Evolutionary conservation across 441 rosid species (phyloP).

Genomic region (Aleurites moluccanus): DNA sequence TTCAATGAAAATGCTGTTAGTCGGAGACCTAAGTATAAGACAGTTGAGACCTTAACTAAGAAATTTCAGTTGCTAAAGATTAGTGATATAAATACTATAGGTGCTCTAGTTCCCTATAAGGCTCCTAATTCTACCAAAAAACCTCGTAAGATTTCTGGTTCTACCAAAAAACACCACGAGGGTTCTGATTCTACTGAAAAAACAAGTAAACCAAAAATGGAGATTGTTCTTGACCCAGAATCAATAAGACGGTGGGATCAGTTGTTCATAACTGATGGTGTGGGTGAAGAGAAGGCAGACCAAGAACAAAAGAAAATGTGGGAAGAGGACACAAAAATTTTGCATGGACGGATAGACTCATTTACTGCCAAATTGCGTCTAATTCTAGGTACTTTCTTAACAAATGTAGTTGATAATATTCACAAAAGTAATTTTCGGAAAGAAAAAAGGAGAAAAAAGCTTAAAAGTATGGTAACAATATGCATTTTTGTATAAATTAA

Average conservation of each 20-base stretch:
- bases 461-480: no score
- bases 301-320: neutral
- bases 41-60: neutral
- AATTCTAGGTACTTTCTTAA: conserved; percentile 12
- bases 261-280: neutral
- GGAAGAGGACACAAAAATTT: neutral
- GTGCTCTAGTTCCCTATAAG: conserved; percentile 11
- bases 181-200: neutral
- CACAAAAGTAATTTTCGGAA: neutral
- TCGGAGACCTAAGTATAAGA: neutral
- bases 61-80: neutral
- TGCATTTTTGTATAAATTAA: neutral
- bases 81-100: neutral
- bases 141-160: no score
- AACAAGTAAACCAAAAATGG: neutral
- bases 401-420: neutral
- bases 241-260: conserved; percentile 5
- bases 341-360: neutral
- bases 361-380: conserved; percentile 8
- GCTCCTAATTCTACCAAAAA: neutral
- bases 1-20: neutral
- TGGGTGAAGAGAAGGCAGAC: conserved; percentile 1
- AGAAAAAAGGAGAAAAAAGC: neutral
- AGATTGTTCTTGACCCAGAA: neutral
- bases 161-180: no score